phyloP scores from a whole-genome alignment of 2,329 filamentous ascomycete genomes.

The Colletotrichum simmondsii region DNA sequence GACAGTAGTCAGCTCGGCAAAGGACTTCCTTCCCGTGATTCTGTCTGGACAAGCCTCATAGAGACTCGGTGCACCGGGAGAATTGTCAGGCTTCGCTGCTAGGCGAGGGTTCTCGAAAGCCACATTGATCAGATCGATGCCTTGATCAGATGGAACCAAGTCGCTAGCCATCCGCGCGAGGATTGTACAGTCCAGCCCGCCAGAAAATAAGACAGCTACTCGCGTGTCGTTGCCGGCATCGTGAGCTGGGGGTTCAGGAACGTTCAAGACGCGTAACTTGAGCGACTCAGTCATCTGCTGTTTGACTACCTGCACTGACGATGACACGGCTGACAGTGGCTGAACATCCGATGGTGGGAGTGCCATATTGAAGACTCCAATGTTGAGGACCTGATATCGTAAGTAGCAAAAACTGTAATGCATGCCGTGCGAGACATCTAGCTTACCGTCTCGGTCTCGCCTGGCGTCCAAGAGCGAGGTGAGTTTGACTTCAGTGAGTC shows the following conservation, averaged over 20 bases:
- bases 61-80: constrained; percentile 48
- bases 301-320: constrained; percentile 64
- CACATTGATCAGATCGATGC: constrained; percentile 92
- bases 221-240: constrained; percentile 53
- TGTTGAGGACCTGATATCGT: constrained; percentile 62
- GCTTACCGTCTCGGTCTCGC: constrained; percentile 55
- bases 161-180: constrained; percentile 85
- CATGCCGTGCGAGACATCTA: constrained; percentile 39
- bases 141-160: constrained; percentile 73
- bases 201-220: constrained; percentile 89
- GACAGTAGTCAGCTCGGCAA: constrained; percentile 75
- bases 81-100: constrained; percentile 57
- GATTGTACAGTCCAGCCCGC: constrained; percentile 91
- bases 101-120: constrained; percentile 94
- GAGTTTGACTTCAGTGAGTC: background rate
- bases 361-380: constrained; percentile 63
- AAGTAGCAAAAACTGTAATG: constrained; percentile 50
- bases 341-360: constrained; percentile 49
- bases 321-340: constrained; percentile 46
- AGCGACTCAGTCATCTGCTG: constrained; percentile 70
- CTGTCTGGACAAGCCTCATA: constrained; percentile 93
- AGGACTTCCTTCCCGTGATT: constrained; percentile 83
- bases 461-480: constrained; percentile 44
- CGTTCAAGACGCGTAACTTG: constrained; percentile 69
- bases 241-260: constrained; percentile 67